These are phyloP conservation scores for Abrus precatorius DNA, from an alignment of 306 rosid species.

Conservation along the genomic window DNA sequence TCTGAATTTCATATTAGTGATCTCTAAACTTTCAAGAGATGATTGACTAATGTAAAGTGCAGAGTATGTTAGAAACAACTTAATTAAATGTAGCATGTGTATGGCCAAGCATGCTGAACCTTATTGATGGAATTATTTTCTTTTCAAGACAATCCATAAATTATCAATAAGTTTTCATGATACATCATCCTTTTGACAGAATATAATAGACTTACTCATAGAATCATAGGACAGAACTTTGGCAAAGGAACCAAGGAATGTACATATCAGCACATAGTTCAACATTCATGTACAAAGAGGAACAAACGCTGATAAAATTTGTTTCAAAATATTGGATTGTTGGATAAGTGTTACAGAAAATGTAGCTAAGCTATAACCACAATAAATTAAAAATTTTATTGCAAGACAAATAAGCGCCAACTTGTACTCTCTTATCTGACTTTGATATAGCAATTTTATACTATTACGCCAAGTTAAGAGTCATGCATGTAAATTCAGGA, in stretches of 20 bases:
- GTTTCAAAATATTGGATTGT: slow-evolving; percentile 26
- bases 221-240: slow-evolving; percentile 17
- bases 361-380: slow-evolving; percentile 20
- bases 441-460: slow-evolving; percentile 37
- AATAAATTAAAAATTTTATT: slow-evolving; percentile 1
- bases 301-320: slow-evolving; percentile 33
- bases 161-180: slow-evolving; percentile 11
- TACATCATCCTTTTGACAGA: slow-evolving; percentile 42
- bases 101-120: slow-evolving; percentile 21
- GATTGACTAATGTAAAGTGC: slow-evolving; percentile 28
- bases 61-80: slow-evolving; percentile 26
- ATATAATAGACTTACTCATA: slow-evolving; percentile 27
- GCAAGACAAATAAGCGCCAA: slow-evolving; percentile 8
- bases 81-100: slow-evolving; percentile 22
- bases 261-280: slow-evolving; percentile 25
- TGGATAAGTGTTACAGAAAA: slow-evolving; percentile 31
- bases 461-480: slow-evolving; percentile 29
- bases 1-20: slow-evolving; percentile 20
- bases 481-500: not conserved
- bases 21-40: slow-evolving; percentile 35
- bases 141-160: slow-evolving; percentile 11
- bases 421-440: slow-evolving; percentile 30
- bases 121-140: slow-evolving; percentile 6
- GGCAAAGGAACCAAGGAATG: slow-evolving; percentile 2
- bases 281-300: slow-evolving; percentile 4